Evolutionary conservation across 371 early-diverging fungal species (phyloP).

Genomic region (Syncephalastrum monosporum): DNA sequence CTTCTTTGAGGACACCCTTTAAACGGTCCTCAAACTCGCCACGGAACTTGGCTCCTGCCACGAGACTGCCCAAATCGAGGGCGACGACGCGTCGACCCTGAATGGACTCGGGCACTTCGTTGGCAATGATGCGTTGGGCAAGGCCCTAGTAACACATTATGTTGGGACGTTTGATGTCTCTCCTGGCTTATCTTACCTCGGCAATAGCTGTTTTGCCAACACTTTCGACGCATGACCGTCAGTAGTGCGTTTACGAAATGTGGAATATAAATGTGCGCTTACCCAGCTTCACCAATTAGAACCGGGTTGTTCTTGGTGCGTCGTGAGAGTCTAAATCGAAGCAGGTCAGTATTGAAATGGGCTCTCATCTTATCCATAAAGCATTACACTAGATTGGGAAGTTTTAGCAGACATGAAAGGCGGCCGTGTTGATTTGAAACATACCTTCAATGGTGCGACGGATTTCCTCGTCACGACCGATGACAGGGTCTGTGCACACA

Average conservation of each 20-base stretch:
- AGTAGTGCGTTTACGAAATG: no score
- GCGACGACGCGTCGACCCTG: conserved; percentile 74
- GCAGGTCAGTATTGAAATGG: neutral
- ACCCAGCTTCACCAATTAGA: conserved; percentile 80
- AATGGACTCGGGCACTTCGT: conserved; percentile 78
- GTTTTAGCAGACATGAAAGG: no score
- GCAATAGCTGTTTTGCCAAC: conserved; percentile 64
- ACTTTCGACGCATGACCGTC: conserved; percentile 9
- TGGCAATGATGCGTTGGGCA: conserved; percentile 80
- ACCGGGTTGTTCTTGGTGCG: conserved; percentile 93
- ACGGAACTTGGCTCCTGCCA: conserved; percentile 80
- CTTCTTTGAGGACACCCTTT: conserved; percentile 74
- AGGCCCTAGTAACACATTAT: conserved; percentile 50
- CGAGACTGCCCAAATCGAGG: conserved; percentile 77
- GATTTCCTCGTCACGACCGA: conserved; percentile 75
- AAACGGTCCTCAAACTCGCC: conserved; percentile 90
- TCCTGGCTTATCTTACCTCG: conserved; percentile 24
- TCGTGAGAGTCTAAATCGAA: conserved; percentile 51
- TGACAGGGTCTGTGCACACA: conserved; percentile 72
- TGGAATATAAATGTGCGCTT: conserved; percentile 9
- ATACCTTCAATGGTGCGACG: conserved; percentile 76
- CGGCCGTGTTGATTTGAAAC: no score
- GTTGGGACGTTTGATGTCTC: no score
- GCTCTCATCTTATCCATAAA: no score
- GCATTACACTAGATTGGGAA: conserved; percentile 24